These are phyloP conservation scores for Mrakia gelida DNA, from an alignment of 768 basidiomycete species.

Conservation along the genomic window DNA sequence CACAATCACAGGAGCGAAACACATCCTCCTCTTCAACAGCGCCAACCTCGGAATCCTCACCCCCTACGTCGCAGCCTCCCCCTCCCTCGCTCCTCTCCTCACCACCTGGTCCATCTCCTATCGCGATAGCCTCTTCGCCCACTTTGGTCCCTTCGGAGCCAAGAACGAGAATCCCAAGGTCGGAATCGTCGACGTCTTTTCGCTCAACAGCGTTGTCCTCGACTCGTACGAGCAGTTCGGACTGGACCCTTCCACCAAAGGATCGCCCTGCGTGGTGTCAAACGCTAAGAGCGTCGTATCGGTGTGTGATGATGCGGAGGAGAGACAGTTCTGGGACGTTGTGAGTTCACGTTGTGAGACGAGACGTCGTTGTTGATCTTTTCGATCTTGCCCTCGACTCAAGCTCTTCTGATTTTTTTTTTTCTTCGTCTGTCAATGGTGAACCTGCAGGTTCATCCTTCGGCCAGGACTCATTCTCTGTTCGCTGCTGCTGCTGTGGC, in stretches of 20 bases:
- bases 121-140: neutral
- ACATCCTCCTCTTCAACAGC: neutral
- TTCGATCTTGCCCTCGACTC: neutral
- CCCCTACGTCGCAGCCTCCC: neutral
- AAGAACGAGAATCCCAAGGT: neutral
- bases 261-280: neutral
- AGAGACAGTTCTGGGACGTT: neutral
- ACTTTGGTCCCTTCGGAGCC: neutral
- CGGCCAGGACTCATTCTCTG: neutral
- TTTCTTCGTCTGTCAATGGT: no score
- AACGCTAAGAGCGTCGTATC: neutral
- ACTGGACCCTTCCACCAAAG: neutral
- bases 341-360: neutral
- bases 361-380: neutral
- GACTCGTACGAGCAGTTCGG: slow-evolving; percentile 4
- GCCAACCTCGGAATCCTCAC: neutral
- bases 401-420: neutral
- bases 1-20: neutral
- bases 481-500: neutral
- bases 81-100: neutral
- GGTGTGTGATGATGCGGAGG: neutral
- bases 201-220: neutral
- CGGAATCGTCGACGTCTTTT: neutral
- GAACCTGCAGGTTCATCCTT: neutral
- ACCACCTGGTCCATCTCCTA: neutral